Base-by-base conservation (phyloP, 345 rosid genomes). In the Barbarea vulgaris region DNA sequence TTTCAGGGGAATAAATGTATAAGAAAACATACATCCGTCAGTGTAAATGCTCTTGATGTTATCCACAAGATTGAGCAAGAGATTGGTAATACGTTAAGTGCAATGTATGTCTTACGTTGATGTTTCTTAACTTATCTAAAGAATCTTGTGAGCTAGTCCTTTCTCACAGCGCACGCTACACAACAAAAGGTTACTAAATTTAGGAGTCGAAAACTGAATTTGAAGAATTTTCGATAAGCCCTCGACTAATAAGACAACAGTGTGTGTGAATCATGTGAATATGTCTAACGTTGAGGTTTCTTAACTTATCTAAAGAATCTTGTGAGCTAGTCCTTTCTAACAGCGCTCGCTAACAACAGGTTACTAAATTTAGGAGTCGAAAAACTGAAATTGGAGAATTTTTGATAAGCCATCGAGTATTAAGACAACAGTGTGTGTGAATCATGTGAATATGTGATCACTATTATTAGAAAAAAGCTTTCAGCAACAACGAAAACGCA, bases 51-150 rank as follows among this genome's bases (percentile, higher is more conserved):
- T 57, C 10, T 67, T 67, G 67, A 25, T 67, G 67, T 37, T 72
- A 73, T 22, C 73, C 67, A 33, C 73, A 78, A 59, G 75, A 58
- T 30, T 52, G 48, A 33, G 28, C 64, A 67, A 78, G 71, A 54
- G 80, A 56, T 77, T 77, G 76, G 70, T 46, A 55, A 54, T 63
- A 78, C 81, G 81, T 39, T 73, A 72, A 50, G 59, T 65, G 31
- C 46, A 56, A 55, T 70, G 50, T 48, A 63, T 71, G 58, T 54
- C 59, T 64, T 33, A 62, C 75, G 80, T 69, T 19, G 30, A 69
- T 19, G 67, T 65, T 77, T 63, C 65, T 60, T 30, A 77, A 55
- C 33, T 46, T 58, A 36, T 46, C 60, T 46, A 54, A 62, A 77
- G 19, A 50, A 60, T 30, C 48, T 24, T 76, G 70, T 42, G 36